Percentiles rank a stretch among this genome's conserved stretches.
Evolutionary conservation across 106 monocot genomes (phyloP).

Genomic region (Allium sativum): DNA sequence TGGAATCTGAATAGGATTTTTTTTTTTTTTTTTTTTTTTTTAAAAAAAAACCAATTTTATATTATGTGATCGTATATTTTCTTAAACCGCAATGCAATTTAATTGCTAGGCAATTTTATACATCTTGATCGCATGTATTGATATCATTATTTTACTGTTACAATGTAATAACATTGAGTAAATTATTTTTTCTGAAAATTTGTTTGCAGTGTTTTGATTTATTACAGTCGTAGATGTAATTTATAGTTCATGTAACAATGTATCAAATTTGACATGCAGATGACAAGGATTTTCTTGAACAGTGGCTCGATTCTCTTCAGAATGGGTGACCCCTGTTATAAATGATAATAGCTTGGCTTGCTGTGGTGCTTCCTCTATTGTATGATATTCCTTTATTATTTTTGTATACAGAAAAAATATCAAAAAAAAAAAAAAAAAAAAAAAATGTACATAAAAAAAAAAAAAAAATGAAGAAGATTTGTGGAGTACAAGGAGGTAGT

Average conservation of each 20-base stretch:
- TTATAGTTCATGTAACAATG: background rate
- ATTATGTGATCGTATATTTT: too few species aligned
- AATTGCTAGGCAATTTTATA: too few species aligned
- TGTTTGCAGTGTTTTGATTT: background rate
- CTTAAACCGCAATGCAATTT: too few species aligned
- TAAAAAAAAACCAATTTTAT: too few species aligned
- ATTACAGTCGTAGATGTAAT: background rate
- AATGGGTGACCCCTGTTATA: constrained; percentile 5
- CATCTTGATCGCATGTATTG: too few species aligned
- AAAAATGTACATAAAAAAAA: background rate
- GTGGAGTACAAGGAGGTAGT: background rate
- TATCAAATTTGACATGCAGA: constrained; percentile 16
- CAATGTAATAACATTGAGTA: too few species aligned
- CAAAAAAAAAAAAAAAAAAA: background rate
- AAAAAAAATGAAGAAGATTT: background rate
- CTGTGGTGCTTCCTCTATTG: constrained; percentile 6
- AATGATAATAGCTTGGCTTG: constrained; percentile 3
- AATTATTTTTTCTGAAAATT: too few species aligned
- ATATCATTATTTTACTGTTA: too few species aligned
- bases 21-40: too few species aligned
- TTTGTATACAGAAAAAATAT: background rate
- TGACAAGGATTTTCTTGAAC: constrained; percentile 25
- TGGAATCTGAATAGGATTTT: too few species aligned
- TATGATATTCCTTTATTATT: too few species aligned
- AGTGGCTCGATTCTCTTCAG: constrained; percentile 41